Conservation (phyloP, 495 filamentous ascomycete species). For the Penicillium bovifimosum region DNA sequence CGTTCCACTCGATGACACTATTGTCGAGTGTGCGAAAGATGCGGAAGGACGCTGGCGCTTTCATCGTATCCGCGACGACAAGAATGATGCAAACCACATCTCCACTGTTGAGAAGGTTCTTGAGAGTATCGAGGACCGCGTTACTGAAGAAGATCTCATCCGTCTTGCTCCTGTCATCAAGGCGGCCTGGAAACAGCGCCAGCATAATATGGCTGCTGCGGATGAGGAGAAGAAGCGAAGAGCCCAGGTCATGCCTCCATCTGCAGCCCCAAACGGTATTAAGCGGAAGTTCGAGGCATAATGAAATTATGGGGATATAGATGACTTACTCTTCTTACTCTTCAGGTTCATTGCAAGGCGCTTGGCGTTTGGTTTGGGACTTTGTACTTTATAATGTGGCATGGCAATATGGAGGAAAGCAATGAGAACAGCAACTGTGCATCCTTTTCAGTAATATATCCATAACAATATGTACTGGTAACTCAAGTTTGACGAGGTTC, state of each 20-base stretch:
- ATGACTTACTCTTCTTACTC: slow-evolving; percentile 2
- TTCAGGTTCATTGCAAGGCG: slow-evolving; percentile 18
- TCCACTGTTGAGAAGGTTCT: slow-evolving; percentile 73
- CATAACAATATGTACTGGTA: too few relatives aligned
- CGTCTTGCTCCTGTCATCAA: slow-evolving; percentile 59
- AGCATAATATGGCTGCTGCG: slow-evolving; percentile 25
- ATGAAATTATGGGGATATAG: slow-evolving; percentile 5
- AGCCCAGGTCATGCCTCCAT: slow-evolving; percentile 16
- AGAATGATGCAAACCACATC: slow-evolving; percentile 83
- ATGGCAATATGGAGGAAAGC: not conserved
- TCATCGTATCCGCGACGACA: slow-evolving; percentile 85
- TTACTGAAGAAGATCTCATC: slow-evolving; percentile 61
- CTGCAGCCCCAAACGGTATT: slow-evolving; percentile 36
- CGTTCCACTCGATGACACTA: slow-evolving; percentile 69
- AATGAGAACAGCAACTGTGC: not conserved
- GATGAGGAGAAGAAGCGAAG: slow-evolving; percentile 26
- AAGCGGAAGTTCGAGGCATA: slow-evolving; percentile 48
- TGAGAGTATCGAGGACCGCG: slow-evolving; percentile 72
- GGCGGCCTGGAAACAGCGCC: slow-evolving; percentile 64
- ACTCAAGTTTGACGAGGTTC: too few relatives aligned
- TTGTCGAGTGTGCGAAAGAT: slow-evolving; percentile 86
- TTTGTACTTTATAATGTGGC: not conserved
- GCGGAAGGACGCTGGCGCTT: slow-evolving; percentile 69
- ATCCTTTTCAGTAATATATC: too few relatives aligned
- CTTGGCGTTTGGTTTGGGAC: slow-evolving; percentile 11